Percentiles rank a stretch among this genome's conserved stretches.
These are phyloP conservation scores for Aureobasidium leucospermi DNA, from an alignment of 2,329 filamentous ascomycete species.

Conservation along the genomic window DNA sequence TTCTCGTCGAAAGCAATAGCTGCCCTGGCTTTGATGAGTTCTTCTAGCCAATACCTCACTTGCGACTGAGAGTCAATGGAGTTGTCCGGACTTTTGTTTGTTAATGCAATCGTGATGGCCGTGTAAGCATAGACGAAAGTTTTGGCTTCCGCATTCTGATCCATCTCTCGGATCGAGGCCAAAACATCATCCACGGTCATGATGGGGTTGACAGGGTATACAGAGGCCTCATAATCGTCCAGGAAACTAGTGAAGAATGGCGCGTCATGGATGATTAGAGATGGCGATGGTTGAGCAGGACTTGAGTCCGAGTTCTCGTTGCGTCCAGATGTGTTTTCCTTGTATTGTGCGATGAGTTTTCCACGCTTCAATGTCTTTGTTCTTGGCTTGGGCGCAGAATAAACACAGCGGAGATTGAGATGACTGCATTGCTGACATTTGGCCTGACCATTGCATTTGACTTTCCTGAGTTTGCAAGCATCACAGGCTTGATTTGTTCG, in stretches of 20 bases:
- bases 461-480: conserved; percentile 40
- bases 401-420: conserved; percentile 40
- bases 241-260: conserved; percentile 37
- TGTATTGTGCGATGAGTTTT: conserved; percentile 36
- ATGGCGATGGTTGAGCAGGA: conserved; percentile 14
- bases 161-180: conserved; percentile 30
- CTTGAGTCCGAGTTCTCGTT: conserved; percentile 12
- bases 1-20: conserved; percentile 33
- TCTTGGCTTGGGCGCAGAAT: conserved; percentile 32
- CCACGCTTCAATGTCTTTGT: conserved; percentile 33
- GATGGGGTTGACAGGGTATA: conserved; percentile 43
- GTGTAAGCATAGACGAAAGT: conserved; percentile 41
- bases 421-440: conserved; percentile 38
- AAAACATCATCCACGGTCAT: conserved; percentile 36
- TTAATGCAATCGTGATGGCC: conserved; percentile 39
- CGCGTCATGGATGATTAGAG: conserved; percentile 17
- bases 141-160: conserved; percentile 30
- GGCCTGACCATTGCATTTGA: conserved; percentile 40
- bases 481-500: conserved; percentile 37
- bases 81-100: conserved; percentile 21
- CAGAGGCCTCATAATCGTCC: conserved; percentile 37
- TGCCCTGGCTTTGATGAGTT: conserved; percentile 31
- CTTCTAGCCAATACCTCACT: conserved; percentile 21
- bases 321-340: conserved; percentile 27
- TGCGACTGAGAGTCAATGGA: conserved; percentile 3